Conservation (phyloP, 139 green algal genomes). For the Asterochloris sp. region DNA sequence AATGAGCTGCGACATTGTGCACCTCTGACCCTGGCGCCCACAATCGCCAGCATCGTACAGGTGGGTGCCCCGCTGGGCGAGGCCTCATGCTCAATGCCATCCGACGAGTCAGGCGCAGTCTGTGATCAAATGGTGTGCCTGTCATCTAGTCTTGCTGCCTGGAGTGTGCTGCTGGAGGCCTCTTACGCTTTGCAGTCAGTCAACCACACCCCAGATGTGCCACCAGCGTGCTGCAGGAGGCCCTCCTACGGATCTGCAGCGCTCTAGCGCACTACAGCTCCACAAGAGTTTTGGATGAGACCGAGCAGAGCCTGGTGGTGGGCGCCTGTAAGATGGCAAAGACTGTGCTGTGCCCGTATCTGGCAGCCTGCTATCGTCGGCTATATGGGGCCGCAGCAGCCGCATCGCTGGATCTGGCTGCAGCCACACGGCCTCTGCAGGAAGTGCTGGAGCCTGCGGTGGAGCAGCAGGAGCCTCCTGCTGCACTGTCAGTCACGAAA, state of each 20-base stretch:
- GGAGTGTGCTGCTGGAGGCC: neutral
- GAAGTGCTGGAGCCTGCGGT: neutral
- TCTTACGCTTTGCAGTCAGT: neutral
- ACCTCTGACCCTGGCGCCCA: slow-evolving; percentile 26
- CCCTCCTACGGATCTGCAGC: slow-evolving; percentile 45
- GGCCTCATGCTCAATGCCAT: neutral
- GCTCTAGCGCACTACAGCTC: slow-evolving; percentile 56
- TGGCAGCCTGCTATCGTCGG: slow-evolving; percentile 47
- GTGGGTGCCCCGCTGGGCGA: neutral
- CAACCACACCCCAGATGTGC: neutral
- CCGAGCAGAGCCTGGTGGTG: slow-evolving; percentile 41
- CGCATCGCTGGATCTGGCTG: slow-evolving; percentile 11
- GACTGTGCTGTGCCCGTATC: slow-evolving; percentile 55
- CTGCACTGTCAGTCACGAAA: no score
- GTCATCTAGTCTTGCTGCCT: neutral
- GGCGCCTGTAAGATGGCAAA: slow-evolving; percentile 34
- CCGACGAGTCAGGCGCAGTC: slow-evolving; percentile 4
- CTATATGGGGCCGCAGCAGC: slow-evolving; percentile 43
- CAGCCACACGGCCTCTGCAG: neutral
- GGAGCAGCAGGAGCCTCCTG: neutral
- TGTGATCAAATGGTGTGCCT: neutral
- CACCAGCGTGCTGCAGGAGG: slow-evolving; percentile 36
- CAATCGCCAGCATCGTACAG: slow-evolving; percentile 30
- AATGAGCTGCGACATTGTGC: slow-evolving; percentile 97
- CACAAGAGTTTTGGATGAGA: slow-evolving; percentile 39